These are phyloP conservation scores for Syzygium malaccense DNA, from an alignment of 441 rosid species.

Conservation along the genomic window DNA sequence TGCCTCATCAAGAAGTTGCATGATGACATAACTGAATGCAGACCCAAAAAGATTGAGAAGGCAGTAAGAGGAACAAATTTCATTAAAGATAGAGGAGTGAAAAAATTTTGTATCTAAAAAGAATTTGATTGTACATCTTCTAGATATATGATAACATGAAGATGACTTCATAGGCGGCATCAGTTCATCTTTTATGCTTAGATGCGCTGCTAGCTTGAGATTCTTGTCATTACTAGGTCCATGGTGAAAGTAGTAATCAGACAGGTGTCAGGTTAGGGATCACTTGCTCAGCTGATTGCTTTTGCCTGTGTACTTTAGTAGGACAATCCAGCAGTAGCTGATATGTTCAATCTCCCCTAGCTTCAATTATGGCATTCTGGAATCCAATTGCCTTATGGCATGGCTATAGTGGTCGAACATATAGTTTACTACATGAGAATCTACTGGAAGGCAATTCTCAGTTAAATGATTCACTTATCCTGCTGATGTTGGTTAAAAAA, in stretches of 20 bases:
- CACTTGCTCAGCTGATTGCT: not conserved
- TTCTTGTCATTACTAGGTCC: not conserved
- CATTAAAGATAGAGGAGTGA: not conserved
- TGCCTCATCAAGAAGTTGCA: not conserved
- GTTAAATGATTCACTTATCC: not conserved
- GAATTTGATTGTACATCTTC: not conserved
- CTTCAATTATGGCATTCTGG: not conserved
- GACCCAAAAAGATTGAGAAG: not conserved
- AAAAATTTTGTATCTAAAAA: not conserved
- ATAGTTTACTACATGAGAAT: not conserved
- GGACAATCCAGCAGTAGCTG: not conserved
- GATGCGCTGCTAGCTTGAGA: not conserved
- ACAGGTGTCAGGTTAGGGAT: not conserved
- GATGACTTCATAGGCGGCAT: not conserved
- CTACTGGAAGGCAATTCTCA: not conserved
- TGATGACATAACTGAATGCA: not conserved
- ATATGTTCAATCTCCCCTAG: not conserved
- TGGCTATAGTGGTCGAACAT: not conserved
- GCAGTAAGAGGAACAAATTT: not conserved
- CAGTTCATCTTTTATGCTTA: not conserved
- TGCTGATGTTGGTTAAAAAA: not conserved
- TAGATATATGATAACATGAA: not conserved
- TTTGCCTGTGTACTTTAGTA: not conserved
- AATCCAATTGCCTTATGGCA: not conserved
- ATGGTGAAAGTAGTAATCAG: not conserved